Base-by-base conservation (phyloP, 495 filamentous ascomycete species). In the Aspergillus kassunensis region DNA sequence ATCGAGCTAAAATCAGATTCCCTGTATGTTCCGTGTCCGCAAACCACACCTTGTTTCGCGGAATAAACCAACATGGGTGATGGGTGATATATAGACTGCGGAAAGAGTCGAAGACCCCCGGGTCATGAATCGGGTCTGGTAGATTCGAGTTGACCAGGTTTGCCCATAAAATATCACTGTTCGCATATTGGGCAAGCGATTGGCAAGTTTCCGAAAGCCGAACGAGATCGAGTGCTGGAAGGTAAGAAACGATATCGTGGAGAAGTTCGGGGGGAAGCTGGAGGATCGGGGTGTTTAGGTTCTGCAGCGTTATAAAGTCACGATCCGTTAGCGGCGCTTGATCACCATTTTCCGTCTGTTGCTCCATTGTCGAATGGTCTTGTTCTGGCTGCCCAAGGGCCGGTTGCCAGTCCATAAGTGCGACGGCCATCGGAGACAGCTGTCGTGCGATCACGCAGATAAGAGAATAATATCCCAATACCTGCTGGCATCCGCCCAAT, bases 41-140 rank as follows among this genome's bases (percentile, higher is more conserved):
- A 59, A 95, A 90, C 92, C 92, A 97, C 34, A 97, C 67, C 68
- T 88, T 90, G 54, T 88, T 70, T 49, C 78, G 78, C 0, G 87
- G 74, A 1, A 97, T 76, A 59, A 95, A 97, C 87, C 93, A 95
- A 58, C 84, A 84, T 1, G 87, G 85, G 48, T 91, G 77, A 62
- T 91, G 85, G 23, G 84, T 77, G 27, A 79, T 67, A 56, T 87
- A 96, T 6, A 97, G 76, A 21, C 81, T 77, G 49, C 76, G 80
- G 63, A 81, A 91, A 13, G 76, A 82, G 6, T 60, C 54, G 57
- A 79, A 89, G 0, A 82, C 81, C 4, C 74, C 74, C 2, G 85
- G 75, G 18, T 75, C 64, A 1, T 53, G 27, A 20, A 76, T 62
- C 7, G 53, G 61, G 6, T 69, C 66, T 6, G 85, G 84, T 4